phyloP scores from a whole-genome alignment of 768 basidiomycete species.

The Suillus weaverae region DNA sequence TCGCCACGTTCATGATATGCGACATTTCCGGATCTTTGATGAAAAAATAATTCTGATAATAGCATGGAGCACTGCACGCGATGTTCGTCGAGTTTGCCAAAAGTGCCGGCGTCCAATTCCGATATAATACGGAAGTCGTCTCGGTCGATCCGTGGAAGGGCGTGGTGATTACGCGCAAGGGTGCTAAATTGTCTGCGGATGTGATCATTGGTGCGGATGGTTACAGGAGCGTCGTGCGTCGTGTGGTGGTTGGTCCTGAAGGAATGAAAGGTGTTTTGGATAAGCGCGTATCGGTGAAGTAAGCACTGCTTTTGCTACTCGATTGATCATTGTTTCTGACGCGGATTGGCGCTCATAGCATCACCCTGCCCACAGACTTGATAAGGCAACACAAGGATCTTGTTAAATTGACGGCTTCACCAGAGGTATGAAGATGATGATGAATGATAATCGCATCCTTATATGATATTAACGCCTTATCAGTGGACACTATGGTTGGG shows the following conservation, averaged over 20 bases:
- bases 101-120: slow-evolving; percentile 47
- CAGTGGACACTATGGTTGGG: slow-evolving; percentile 26
- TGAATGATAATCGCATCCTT: background rate
- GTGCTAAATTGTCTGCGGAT: slow-evolving; percentile 46
- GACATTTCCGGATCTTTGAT: background rate
- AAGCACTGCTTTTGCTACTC: background rate
- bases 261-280: slow-evolving; percentile 11
- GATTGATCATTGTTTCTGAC: background rate
- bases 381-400: slow-evolving; percentile 22
- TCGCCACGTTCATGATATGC: slow-evolving; percentile 12
- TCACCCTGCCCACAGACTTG: slow-evolving; percentile 18
- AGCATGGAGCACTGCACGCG: slow-evolving; percentile 55
- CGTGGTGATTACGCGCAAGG: slow-evolving; percentile 35
- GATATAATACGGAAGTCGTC: slow-evolving; percentile 41
- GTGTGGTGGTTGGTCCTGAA: slow-evolving; percentile 31
- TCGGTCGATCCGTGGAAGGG: slow-evolving; percentile 33
- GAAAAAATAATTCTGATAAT: background rate
- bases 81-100: slow-evolving; percentile 48
- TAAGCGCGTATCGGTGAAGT: slow-evolving; percentile 18
- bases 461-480: background rate
- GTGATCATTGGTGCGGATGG: slow-evolving; percentile 65
- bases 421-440: slow-evolving; percentile 12
- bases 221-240: slow-evolving; percentile 41
- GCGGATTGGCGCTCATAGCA: slow-evolving; percentile 8
- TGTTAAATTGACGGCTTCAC: slow-evolving; percentile 7